Evolutionary conservation across 495 filamentous ascomycete genomes (phyloP), one percentile per base, ranked within the genome.

Genomic region (Aspergillus panamensis): DNA sequence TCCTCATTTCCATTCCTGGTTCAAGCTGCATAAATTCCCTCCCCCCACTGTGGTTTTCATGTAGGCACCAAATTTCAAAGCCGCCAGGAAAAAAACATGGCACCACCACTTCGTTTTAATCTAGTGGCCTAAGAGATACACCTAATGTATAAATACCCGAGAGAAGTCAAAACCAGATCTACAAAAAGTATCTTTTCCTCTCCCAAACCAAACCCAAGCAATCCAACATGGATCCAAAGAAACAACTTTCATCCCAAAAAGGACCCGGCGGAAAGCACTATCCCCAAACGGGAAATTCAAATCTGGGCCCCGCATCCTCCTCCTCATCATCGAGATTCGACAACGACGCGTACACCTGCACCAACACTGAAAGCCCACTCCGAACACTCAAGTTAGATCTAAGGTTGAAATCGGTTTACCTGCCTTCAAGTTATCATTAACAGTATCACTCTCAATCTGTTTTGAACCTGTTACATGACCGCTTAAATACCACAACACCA

Each of bases 321-420:
- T 48, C 44, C 30, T 30, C 47, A 40, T 17, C 44, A 49, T 35
- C 42, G 31, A 57, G 45, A 57, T 45, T 17, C 48, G 42, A 42
- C 35, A 10, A 12, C 44, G 8, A 53, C 51, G 39, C 55, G 48
- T 57, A 35, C 47, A 49, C 29, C 33, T 43, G 39, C 45, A 10
- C 10, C 35, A 39, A 39, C 10, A 10, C 2, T 25, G 25, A 8
- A 6, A 35, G 37, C 17, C 55, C 25, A 44, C 25, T 57, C 33
- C 50, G 47, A 43, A 42, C 45, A 32, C 1, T 29, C 13, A 48
- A 21, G 25, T 33, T 57, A 42, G 45, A 50, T 43, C 20, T 42
- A 17, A 55, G n/a, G 33, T 39, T 44, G 21, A 43, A 20, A 12
- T 21, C 50, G 19, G 21, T 25, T 25, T 25, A 25, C 13, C 10